phyloP scores from a whole-genome alignment of 208 protist genomes.

The Acanthamoeba royreba region DNA sequence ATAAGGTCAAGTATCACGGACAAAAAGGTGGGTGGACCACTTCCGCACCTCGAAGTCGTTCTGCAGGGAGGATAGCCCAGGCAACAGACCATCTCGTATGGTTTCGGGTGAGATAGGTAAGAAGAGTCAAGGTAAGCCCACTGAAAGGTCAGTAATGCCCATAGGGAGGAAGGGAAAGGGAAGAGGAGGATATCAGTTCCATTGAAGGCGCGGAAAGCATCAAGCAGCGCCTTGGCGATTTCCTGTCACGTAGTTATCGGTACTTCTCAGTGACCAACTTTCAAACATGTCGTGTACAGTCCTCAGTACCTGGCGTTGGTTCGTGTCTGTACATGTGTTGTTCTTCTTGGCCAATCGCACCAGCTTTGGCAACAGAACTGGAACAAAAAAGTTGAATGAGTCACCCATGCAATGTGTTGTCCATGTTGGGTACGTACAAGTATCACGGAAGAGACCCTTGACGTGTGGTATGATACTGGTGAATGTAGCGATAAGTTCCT shows the following conservation, averaged over 20 bases:
- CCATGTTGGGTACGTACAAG: background rate
- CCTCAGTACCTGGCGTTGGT: background rate
- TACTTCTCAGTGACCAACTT: no score
- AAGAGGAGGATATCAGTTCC: background rate
- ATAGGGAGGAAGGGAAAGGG: background rate
- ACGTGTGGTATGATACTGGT: conserved; percentile 17
- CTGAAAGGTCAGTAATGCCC: no score
- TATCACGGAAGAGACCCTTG: background rate
- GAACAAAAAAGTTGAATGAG: no score
- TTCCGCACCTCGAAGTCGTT: conserved; percentile 31
- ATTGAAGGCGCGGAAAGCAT: conserved; percentile 22
- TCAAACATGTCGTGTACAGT: background rate
- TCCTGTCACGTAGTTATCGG: no score
- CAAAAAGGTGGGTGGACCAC: no score
- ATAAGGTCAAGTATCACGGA: no score
- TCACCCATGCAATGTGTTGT: no score
- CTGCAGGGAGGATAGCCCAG: background rate
- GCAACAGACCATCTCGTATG: conserved; percentile 16
- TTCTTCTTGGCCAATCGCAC: conserved; percentile 2
- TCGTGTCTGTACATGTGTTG: background rate
- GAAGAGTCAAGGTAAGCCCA: background rate
- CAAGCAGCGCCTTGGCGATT: background rate
- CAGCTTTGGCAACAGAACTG: conserved; percentile 26
- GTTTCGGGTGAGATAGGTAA: background rate
- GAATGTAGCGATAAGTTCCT: background rate